Evolutionary conservation across 2,329 filamentous ascomycete species (phyloP), one percentile per base, ranked within the genome.

Genomic region (Phyllosticta capitalensis): DNA sequence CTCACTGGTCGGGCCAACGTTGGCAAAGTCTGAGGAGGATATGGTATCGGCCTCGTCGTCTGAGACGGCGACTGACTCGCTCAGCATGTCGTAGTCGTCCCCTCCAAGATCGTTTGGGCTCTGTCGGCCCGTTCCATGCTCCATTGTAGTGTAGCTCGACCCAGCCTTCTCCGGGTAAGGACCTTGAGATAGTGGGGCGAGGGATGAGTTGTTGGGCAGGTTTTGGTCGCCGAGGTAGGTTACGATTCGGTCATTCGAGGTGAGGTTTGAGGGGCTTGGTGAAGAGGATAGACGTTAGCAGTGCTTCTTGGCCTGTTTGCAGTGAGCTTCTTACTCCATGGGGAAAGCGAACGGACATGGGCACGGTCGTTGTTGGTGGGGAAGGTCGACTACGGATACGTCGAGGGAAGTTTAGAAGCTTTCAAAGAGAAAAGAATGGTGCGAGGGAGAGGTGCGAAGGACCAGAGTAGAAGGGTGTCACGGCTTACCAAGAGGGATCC

Each of bases 31-130:
- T 28, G 51, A 52, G 12, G 56, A 59, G 19, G 54, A 56, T 19
- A 60, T 54, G 22, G 58, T 60, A 24, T 60, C 56, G 33, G 56
- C 60, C 21, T 54, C 60, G 21, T 60, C 60, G n/a, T 61, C 60
- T 9, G 45, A 51, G 20, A 10, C 9, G 48, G 24, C 48, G 5
- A 53, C 21, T 22, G 56, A 52, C 22, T 28, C 56, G 24, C 48
- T 30, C 17, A 58, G 21, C 17, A 58, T 21, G 17, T 58, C 56
- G 19, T 58, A 58, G 7, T 21, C 26, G 21, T 49, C 45, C 4
- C 52, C 56, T n/a, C 19, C 50, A 21, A 58, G 49, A 54, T 26
- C 52, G 52, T n/a, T 54, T 10, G 26, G 21, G 22, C 21, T 33
- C n/a, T 54, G 9, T 20, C 26, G 52, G 19, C 50, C 50, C 50